These are phyloP conservation scores for Fonsecaea monophora DNA, from an alignment of 2,329 filamentous ascomycete genomes.

Conservation along the genomic window DNA sequence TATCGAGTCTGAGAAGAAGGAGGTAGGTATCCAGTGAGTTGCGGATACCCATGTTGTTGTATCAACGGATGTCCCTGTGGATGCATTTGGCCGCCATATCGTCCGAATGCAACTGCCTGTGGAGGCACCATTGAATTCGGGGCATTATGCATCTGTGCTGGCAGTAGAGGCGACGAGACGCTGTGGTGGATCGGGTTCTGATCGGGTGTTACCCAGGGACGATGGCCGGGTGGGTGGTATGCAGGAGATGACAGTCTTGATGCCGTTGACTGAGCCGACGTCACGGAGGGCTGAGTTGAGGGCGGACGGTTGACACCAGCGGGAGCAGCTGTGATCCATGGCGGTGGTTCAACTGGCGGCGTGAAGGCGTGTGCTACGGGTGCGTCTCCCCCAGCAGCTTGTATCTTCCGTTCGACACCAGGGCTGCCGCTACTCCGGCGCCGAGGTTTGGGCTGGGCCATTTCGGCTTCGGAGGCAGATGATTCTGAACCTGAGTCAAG, in stretches of 20 bases:
- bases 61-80: slow-evolving; percentile 13
- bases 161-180: slow-evolving; percentile 36
- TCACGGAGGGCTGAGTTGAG: slow-evolving; percentile 24
- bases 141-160: slow-evolving; percentile 32
- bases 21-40: slow-evolving; percentile 1
- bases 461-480: slow-evolving; percentile 34
- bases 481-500: slow-evolving; percentile 39
- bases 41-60: not conserved
- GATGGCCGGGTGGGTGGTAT: slow-evolving; percentile 33
- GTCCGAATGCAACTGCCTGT: slow-evolving; percentile 28
- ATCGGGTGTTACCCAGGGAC: slow-evolving; percentile 36
- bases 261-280: slow-evolving; percentile 28
- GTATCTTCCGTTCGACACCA: slow-evolving; percentile 24
- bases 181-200: slow-evolving; percentile 37
- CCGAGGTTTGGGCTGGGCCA: slow-evolving; percentile 28
- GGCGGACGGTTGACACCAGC: slow-evolving; percentile 22
- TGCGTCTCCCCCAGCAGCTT: slow-evolving; percentile 13
- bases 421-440: slow-evolving; percentile 32
- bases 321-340: slow-evolving; percentile 12
- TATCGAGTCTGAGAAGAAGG: slow-evolving; percentile 25
- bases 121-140: slow-evolving; percentile 28
- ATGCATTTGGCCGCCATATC: slow-evolving; percentile 12
- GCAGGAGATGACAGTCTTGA: slow-evolving; percentile 33
- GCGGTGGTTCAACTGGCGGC: slow-evolving; percentile 15
- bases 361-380: slow-evolving; percentile 23